phyloP scores from a whole-genome alignment of 805 yeast genomes.

The Wickerhamiella lipophila region DNA sequence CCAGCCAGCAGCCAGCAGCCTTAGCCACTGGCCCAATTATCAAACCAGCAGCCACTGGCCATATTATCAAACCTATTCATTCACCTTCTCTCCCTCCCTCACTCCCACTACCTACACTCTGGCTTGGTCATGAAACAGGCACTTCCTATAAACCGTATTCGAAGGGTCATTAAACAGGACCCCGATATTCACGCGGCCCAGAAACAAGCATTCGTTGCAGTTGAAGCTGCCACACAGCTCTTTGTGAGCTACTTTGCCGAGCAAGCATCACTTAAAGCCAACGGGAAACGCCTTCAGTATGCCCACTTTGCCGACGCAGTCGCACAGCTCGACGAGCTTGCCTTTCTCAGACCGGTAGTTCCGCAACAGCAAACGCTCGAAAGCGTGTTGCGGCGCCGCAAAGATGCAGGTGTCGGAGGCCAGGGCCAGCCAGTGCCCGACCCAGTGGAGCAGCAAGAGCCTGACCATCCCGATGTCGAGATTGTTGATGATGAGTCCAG shows the following conservation, averaged over 20 bases:
- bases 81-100: too few species aligned
- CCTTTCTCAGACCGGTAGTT: conserved; percentile 52
- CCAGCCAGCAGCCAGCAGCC: too few species aligned
- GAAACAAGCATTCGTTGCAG: conserved; percentile 56
- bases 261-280: conserved; percentile 55
- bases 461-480: conserved; percentile 5
- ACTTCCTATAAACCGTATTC: conserved; percentile 56
- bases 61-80: too few species aligned
- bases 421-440: conserved; percentile 3
- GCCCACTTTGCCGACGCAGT: conserved; percentile 59
- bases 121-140: conserved; percentile 4
- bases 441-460: conserved; percentile 5
- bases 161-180: conserved; percentile 60
- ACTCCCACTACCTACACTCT: not conserved
- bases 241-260: conserved; percentile 59
- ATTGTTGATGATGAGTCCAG: not conserved
- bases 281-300: conserved; percentile 57
- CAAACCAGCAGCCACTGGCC: too few species aligned
- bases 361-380: conserved; percentile 33
- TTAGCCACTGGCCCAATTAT: too few species aligned
- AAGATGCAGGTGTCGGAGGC: conserved; percentile 7
- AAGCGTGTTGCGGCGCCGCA: conserved; percentile 13
- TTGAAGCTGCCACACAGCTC: conserved; percentile 67
- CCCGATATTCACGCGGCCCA: conserved; percentile 59
- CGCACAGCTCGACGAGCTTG: conserved; percentile 42